These are phyloP conservation scores for Mimosa pudica DNA, from an alignment of 306 rosid genomes.

Conservation along the genomic window DNA sequence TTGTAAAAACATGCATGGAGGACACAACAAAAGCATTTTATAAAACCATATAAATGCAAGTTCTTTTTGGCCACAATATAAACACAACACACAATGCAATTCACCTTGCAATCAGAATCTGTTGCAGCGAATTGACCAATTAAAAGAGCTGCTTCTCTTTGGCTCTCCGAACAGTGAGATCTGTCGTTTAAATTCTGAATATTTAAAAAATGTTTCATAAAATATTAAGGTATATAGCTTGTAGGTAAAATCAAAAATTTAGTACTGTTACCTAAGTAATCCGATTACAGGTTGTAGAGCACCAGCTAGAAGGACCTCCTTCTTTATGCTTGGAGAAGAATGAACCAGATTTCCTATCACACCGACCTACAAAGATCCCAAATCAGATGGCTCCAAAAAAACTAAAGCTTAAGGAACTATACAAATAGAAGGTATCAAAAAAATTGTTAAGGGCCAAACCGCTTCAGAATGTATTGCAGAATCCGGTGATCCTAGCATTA, in stretches of 20 bases:
- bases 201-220: neutral
- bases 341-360: constrained; percentile 81
- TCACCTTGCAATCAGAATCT: constrained; percentile 75
- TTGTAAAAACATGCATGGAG: neutral
- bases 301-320: constrained; percentile 62
- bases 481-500: constrained; percentile 69
- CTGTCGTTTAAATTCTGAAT: constrained; percentile 36
- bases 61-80: neutral
- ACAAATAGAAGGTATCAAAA: neutral
- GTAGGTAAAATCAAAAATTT: neutral
- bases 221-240: neutral
- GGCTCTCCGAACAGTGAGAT: constrained; percentile 60
- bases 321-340: constrained; percentile 70
- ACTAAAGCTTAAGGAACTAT: neutral
- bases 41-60: constrained; percentile 1
- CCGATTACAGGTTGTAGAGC: constrained; percentile 76
- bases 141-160: constrained; percentile 70
- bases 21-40: neutral
- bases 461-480: constrained; percentile 59
- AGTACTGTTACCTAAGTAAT: constrained; percentile 51
- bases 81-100: neutral
- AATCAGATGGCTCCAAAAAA: constrained; percentile 28
- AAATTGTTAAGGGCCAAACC: constrained; percentile 42
- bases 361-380: constrained; percentile 53
- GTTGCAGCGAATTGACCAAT: constrained; percentile 78